Base-by-base conservation (phyloP, 129 eudicot species). In the Chrysanthemum makinoi region DNA sequence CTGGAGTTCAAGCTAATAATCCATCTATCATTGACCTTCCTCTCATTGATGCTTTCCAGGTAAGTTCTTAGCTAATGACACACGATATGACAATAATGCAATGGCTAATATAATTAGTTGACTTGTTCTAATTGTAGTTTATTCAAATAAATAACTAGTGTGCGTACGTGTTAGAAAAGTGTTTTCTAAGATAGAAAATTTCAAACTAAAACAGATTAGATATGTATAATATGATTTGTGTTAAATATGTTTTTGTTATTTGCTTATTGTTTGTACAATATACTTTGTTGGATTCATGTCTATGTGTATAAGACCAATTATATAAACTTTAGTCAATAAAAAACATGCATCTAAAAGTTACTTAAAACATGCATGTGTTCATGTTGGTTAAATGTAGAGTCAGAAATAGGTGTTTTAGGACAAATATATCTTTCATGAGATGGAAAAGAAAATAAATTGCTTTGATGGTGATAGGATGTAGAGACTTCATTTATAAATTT, bases 11-110 rank as follows among this genome's bases (percentile, higher is more conserved):
- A 74, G 86, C 81, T 59, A 83, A 92, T 43, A 92, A 92, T 58
- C 98, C 98, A 1, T 55, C 85, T 56, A 72, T 92, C 65, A 17
- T 92, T 78, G 96, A 89, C 78, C 89, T 88, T 66, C 5, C 91
- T 13, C 85, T 88, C 28, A 75, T 91, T 68, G n/a, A 85, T 19
- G 94, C 95, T 77, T 88, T 82, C 72, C 78, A 86, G 97, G 97
- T 91, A 82, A 59, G 28, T 20, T 24, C 8, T 12, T 30, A 59
- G 61, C 11, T 10, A 54, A 33, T 70, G 13, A 3, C 12, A 18
- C 26, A 57, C 11, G 26, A 57, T 16, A 57, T 24, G 10, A 57
- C 46, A 39, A 57, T 57, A 57, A 57, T 57, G 62, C 28, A 57
- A 5, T 3, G 11, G 15, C 3, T 16, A 20, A 1, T 20, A 20